Base-by-base conservation (phyloP, 1,139 yeast genomes). In the Yamadazyma membranifaciens region DNA sequence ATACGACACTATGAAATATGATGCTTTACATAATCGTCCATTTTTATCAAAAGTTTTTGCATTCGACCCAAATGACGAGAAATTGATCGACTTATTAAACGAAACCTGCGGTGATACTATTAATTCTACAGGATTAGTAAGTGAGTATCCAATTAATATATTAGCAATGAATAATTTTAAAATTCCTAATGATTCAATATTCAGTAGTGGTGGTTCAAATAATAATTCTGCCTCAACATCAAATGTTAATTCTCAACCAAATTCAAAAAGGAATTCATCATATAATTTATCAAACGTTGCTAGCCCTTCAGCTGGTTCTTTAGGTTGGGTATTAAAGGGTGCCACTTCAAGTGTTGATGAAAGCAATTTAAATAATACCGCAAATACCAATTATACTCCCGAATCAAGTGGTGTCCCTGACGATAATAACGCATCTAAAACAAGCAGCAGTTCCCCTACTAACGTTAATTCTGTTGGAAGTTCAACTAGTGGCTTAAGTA, bases 1-100 rank as follows among this genome's bases (percentile, higher is more conserved):
- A 46, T 94, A 94, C 59, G 99, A 94, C 62, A 91, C 99, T 1
- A 92, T 94, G 97, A 94, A 94, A 64, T 92, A 87, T 58, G 99
- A 94, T 66, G 98, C 98, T 6, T 73, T 94, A 45, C 99, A 94
- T 62, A 94, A 94, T 61, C 76, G 98, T 41, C 87, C 84, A 34
- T 92, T 94, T 59, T 69, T 94, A 59, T 88, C 86, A 57, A 80
- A 80, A 49, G 83, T 91, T 5, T 94, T 94, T 59, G 74, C 83
- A 35, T 89, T 87, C 38, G 88, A 83, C 48, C 79, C 81, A 3
- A 64, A 65, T 37, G 75, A 75, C 52, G 75, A 73, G 45, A 63
- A 62, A 17, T 67, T 80, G 33, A 56, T 70, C 42, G 52, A 54
- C 31, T 55, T 55, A 14, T 65, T 72, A 48, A 63, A 62, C 29